These are phyloP conservation scores for Calonectria pauciramosa DNA, from an alignment of 2,329 filamentous ascomycete genomes.

Conservation along the genomic window DNA sequence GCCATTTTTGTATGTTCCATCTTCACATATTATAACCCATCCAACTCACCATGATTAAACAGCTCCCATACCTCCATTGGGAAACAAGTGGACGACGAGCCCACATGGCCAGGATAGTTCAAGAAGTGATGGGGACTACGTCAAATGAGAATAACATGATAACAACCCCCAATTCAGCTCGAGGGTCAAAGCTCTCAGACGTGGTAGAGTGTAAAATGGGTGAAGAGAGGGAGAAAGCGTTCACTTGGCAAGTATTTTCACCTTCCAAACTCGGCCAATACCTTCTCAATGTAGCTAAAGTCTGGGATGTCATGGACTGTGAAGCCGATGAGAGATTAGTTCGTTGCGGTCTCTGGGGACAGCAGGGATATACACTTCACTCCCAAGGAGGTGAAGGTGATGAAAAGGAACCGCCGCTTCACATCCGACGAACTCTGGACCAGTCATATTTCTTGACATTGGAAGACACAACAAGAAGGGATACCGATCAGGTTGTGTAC, in stretches of 20 bases:
- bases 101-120: background rate
- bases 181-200: background rate
- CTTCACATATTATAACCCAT: background rate
- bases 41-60: background rate
- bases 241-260: background rate
- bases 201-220: background rate
- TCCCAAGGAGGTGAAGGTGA: background rate
- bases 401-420: background rate
- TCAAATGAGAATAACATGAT: background rate
- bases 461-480: background rate
- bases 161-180: background rate
- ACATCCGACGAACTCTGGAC: background rate
- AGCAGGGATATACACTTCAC: background rate
- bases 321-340: background rate
- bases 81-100: background rate
- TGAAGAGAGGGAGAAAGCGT: background rate
- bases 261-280: background rate
- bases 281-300: background rate
- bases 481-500: slow-evolving; percentile 2
- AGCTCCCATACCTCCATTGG: background rate
- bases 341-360: background rate
- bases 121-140: background rate
- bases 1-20: background rate
- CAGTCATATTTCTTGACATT: slow-evolving; percentile 1
- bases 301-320: background rate